A percentile compares a stretch with the other conserved stretches of the same genome.
These are phyloP conservation scores for Chaetomium tenue DNA, from an alignment of 495 filamentous ascomycete genomes.

Conservation along the genomic window DNA sequence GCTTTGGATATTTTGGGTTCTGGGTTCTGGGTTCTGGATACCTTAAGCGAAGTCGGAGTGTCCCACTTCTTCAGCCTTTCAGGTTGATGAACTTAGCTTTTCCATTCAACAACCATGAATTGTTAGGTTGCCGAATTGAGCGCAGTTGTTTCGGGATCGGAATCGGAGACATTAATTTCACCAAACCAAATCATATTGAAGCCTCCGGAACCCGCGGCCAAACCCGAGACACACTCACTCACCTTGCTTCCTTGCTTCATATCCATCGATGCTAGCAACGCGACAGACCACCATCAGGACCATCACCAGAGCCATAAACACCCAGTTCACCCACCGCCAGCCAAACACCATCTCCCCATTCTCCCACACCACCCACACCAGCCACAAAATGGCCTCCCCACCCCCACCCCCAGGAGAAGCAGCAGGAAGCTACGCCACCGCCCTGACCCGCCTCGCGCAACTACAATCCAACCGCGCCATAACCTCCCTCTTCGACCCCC, in stretches of 20 bases:
- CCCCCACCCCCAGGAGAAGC: neutral
- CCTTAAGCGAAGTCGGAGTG: no score
- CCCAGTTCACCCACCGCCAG: neutral
- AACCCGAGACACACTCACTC: constrained; percentile 6
- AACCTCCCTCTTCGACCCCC: constrained; percentile 42
- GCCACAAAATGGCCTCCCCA: constrained; percentile 21
- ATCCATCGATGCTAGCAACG: neutral
- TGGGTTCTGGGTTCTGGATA: no score
- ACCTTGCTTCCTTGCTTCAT: neutral
- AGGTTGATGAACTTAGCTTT: no score
- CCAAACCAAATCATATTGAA: no score
- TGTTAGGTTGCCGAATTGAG: no score
- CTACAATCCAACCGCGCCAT: constrained; percentile 74
- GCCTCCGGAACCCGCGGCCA: neutral
- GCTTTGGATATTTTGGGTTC: no score
- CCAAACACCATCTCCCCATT: neutral
- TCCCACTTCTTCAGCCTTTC: no score
- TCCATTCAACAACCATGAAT: no score
- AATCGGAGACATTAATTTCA: neutral
- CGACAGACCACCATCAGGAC: neutral
- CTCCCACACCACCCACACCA: neutral
- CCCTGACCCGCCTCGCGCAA: constrained; percentile 58
- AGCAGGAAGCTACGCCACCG: constrained; percentile 34
- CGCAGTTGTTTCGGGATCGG: neutral
- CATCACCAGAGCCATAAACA: neutral